These are phyloP conservation scores for Enterocytospora artemiae DNA, from an alignment of 371 early-diverging fungal genomes.

Conservation along the genomic window DNA sequence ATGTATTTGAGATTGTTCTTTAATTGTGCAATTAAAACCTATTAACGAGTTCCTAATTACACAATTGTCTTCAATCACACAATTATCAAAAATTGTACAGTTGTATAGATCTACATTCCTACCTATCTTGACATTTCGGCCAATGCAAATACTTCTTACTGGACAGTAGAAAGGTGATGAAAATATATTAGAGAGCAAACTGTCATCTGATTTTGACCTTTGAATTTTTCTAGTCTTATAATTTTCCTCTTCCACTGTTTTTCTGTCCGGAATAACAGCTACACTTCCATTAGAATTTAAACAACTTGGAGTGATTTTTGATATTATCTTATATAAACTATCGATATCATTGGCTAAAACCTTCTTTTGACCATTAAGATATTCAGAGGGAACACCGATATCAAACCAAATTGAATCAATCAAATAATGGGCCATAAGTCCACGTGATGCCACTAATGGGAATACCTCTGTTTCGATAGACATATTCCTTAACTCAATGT, in stretches of 20 bases:
- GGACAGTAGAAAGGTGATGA: conserved; percentile 60
- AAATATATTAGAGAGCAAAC: not conserved
- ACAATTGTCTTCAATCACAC: conserved; percentile 71
- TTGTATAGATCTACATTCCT: conserved; percentile 68
- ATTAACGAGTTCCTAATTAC: conserved; percentile 79
- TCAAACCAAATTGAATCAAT: conserved; percentile 98
- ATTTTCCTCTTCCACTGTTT: not conserved
- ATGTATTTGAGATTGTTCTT: conserved; percentile 9
- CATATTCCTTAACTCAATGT: conserved; percentile 65
- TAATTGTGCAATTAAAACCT: conserved; percentile 73
- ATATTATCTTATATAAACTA: too few species aligned
- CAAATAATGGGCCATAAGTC: conserved; percentile 73
- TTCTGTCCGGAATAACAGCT: not conserved
- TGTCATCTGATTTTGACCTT: not conserved
- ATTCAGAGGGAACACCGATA: conserved; percentile 96
- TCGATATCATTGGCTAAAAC: too few species aligned
- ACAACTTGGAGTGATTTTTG: too few species aligned
- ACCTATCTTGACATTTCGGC: conserved; percentile 64
- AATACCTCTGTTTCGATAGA: conserved; percentile 82
- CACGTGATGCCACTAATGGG: conserved; percentile 74
- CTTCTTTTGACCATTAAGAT: conserved; percentile 71
- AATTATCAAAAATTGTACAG: conserved; percentile 75
- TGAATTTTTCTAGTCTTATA: not conserved
- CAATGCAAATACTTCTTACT: conserved; percentile 80
- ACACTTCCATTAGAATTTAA: conserved; percentile 57